A percentile compares a stretch with the other conserved stretches of the same genome.
These are phyloP conservation scores for Penicillium ucsense DNA, from an alignment of 495 filamentous ascomycete species.

Conservation along the genomic window DNA sequence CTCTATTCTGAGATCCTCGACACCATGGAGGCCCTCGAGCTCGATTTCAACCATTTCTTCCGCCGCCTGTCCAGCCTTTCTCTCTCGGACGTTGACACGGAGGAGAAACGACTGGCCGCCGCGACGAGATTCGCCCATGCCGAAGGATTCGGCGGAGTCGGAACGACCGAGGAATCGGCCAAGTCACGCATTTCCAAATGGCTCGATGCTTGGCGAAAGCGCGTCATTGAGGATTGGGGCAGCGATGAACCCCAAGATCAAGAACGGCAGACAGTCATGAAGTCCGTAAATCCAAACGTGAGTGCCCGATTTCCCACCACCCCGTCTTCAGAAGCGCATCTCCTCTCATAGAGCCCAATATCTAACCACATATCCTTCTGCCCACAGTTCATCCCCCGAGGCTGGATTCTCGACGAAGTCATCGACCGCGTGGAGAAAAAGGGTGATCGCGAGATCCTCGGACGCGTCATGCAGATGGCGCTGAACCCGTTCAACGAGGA, in stretches of 20 bases:
- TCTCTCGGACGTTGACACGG: slow-evolving; percentile 48
- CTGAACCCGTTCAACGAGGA: slow-evolving; percentile 73
- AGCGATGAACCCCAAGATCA: slow-evolving; percentile 34
- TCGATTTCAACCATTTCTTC: slow-evolving; percentile 94
- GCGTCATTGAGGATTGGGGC: slow-evolving; percentile 65
- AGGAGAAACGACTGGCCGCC: slow-evolving; percentile 44
- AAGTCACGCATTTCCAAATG: slow-evolving; percentile 57
- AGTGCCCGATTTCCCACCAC: slow-evolving; percentile 1
- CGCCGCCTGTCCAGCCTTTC: slow-evolving; percentile 54
- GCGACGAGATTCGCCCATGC: slow-evolving; percentile 63
- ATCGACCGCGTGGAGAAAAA: slow-evolving; percentile 79
- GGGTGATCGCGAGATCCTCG: slow-evolving; percentile 69
- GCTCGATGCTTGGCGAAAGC: slow-evolving; percentile 60
- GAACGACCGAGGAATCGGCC: slow-evolving; percentile 49
- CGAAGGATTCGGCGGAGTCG: slow-evolving; percentile 48
- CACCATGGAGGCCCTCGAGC: slow-evolving; percentile 61
- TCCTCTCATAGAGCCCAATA: too few relatives aligned
- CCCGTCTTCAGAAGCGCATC: not conserved
- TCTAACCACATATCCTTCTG: not conserved
- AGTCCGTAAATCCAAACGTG: slow-evolving; percentile 72
- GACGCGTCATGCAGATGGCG: slow-evolving; percentile 66
- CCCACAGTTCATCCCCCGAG: slow-evolving; percentile 62
- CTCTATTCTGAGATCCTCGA: slow-evolving; percentile 77
- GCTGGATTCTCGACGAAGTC: slow-evolving; percentile 89
- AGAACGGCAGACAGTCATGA: slow-evolving; percentile 64